phyloP scores from a whole-genome alignment of 2,329 filamentous ascomycete species.

The Aspergillus fischeri region DNA sequence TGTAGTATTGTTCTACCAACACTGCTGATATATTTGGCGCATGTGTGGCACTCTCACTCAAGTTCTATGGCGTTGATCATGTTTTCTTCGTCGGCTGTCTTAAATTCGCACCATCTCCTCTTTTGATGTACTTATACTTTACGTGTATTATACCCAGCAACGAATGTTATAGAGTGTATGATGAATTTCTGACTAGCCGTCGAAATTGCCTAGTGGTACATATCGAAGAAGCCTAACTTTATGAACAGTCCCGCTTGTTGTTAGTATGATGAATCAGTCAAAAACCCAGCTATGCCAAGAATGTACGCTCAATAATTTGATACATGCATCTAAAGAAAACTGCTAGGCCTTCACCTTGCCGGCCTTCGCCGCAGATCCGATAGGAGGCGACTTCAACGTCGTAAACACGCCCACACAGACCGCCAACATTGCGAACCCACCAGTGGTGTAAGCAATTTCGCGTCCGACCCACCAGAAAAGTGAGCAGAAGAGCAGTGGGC shows the following conservation, averaged over 20 bases:
- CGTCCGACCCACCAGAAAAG: conserved; percentile 98
- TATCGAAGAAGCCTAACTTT: not conserved
- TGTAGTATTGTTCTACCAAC: not conserved
- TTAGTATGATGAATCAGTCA: not conserved
- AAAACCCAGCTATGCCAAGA: not conserved
- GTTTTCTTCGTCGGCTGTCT: not conserved
- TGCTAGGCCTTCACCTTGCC: conserved; percentile 9
- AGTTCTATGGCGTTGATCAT: not conserved
- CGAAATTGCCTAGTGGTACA: not conserved
- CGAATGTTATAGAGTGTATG: not conserved
- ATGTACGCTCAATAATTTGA: not conserved
- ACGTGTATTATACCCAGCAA: conserved; percentile 12
- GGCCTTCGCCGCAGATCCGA: not conserved
- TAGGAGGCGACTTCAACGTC: conserved; percentile 61
- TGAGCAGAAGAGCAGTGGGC: conserved; percentile 86
- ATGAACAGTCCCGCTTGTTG: not conserved
- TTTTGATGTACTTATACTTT: conserved; percentile 7
- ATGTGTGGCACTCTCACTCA: not conserved
- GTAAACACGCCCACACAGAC: conserved; percentile 70
- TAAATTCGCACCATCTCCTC: conserved; percentile 7
- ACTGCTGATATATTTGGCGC: not conserved
- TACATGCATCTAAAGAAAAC: not conserved
- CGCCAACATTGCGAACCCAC: conserved; percentile 72
- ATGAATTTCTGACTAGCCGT: not conserved
- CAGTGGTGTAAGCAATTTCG: conserved; percentile 76